Base-by-base conservation (phyloP, 1,284 basidiomycete genomes). In the Peniophora sp. region DNA sequence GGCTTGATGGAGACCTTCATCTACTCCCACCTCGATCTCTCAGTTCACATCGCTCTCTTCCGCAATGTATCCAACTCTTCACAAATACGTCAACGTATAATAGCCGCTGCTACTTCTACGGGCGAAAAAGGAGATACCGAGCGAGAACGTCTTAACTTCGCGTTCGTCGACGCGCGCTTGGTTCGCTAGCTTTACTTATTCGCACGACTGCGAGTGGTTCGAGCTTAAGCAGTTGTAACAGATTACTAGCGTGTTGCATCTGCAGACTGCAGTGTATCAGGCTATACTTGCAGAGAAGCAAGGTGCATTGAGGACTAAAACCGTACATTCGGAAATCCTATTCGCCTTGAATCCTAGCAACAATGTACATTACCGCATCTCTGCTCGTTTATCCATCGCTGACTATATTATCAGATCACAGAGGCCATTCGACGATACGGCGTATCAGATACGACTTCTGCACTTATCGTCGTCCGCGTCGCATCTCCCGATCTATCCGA, bases 381-480 rank as follows among this genome's bases (percentile, higher is more conserved):
- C 3, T 5, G n/a, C 6, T 41, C 38, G 14, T 9, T 20, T 17
- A 43, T 22, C 45, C 11, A 46, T 25, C 24, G 32, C 34, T 19
- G 25, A 39, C n/a, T 16, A 39, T 20, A 8, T 17, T n/a, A 19
- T 38, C n/a, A 92, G 90, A 96, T 97, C 51, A 82, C 83, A 2
- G 93, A 97, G 59, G 87, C 88, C 0, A 81, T 97, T 55, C 77
- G 82, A 51, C 78, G 89, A 52, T 94, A 92, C 59, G 93, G 94
- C 3, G 74, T 96, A 2, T 84, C 84, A 0, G 81, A 88, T 38
- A 66, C 64, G 3, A 83, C 79, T n/a, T 75, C 70, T 0, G 70
- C 81, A 10, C 70, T 95, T n/a, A 61, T 93, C 16, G 80, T 95
- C 6, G 83, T 94, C 11, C 77, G 83, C 8, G 75, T 94, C 34